Base-by-base conservation (phyloP, 2,329 filamentous ascomycete species). In the Moelleriella libera region DNA sequence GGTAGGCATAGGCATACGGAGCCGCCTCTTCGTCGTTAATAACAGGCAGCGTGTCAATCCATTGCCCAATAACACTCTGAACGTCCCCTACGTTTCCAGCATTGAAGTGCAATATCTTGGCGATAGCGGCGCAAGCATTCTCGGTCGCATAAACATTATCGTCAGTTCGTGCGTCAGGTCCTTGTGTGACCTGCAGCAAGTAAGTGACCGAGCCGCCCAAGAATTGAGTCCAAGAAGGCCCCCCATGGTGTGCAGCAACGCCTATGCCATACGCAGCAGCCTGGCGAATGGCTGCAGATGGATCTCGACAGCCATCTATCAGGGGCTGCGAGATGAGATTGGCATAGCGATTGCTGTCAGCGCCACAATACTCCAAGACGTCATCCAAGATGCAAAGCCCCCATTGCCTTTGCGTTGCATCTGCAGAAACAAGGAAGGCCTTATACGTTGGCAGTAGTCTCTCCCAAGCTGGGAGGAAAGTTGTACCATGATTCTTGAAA, bases 361-460 rank as follows among this genome's bases (percentile, higher is more conserved):
- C 76, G 1, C 90, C 89, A 62, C 89, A 97, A 70, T 97, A 98
- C 64, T 98, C 92, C 37, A 98, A 76, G 37, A 98, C 90, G 63
- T 98, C 92, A 60, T 98, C 92, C 74, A 96, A 88, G 56, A 98
- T 96, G 71, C 92, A 98, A 47, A 98, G 76, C n/a, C 88, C 90
- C 92, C 92, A 98, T 63, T 98, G 92, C 48, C 92, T 80, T 64
- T 97, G 90, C 14, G 89, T 97, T 0, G 88, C 77, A 62, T 98
- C 92, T 3, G 67, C 59, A 49, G 85, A 92, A 41, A 76, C 78
- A 53, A 95, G 82, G 64, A 97, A 97, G 32, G 74, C 74, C 57
- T 89, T 82, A 63, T 97, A 97, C 48, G 88, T 94, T 9, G 76
- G 71, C 63, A 95, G 80, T 29, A 98, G 74, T 47, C 80, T 78